These are phyloP conservation scores for Eragrostis tef DNA, from an alignment of 202 grass and related monocot genomes.

Conservation along the genomic window DNA sequence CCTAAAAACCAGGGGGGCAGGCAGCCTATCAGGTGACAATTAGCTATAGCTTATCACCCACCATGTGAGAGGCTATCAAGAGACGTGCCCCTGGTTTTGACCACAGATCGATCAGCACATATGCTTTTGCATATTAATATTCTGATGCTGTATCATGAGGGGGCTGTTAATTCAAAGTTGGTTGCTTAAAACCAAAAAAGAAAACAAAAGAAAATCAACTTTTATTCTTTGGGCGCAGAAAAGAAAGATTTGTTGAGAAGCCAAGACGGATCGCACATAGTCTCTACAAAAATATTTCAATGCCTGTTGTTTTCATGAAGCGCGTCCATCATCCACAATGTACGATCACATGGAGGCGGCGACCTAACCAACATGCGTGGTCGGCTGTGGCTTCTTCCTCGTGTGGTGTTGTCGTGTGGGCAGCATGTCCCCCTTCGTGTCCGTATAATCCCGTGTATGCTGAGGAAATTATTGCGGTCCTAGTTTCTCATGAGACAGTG, in stretches of 20 bases:
- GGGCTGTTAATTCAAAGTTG: constrained; percentile 4
- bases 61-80: constrained; percentile 48
- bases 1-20: neutral
- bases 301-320: neutral
- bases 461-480: neutral
- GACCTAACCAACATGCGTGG: neutral
- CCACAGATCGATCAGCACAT: neutral
- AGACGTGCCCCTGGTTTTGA: constrained; percentile 28
- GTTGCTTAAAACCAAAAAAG: neutral
- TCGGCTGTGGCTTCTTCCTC: neutral
- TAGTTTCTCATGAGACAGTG: neutral
- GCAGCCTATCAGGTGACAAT: neutral
- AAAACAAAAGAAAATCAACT: neutral
- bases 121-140: constrained; percentile 14
- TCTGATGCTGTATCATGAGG: neutral
- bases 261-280: constrained; percentile 41
- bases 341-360: neutral
- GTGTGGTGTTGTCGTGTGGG: neutral
- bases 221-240: neutral
- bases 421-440: neutral
- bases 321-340: neutral
- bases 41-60: constrained; percentile 45
- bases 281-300: neutral
- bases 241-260: constrained; percentile 30
- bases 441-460: neutral